These are phyloP conservation scores for Chiua sp. DNA, from an alignment of 1,284 basidiomycete species.

Conservation along the genomic window DNA sequence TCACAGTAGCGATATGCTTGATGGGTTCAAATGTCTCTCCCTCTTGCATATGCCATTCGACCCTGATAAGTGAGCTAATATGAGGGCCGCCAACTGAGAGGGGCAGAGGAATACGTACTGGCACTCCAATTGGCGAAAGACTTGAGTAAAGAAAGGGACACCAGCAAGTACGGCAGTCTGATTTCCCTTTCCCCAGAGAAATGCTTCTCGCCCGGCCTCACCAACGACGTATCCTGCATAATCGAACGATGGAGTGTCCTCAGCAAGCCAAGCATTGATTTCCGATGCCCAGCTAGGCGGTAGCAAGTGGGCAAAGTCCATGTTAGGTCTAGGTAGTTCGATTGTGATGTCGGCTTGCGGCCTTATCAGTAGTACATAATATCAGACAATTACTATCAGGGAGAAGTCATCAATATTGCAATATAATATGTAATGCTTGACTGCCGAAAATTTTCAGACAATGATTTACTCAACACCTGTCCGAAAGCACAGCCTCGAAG, in stretches of 20 bases:
- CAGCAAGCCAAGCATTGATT: constrained; percentile 85
- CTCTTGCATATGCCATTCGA: constrained; percentile 93
- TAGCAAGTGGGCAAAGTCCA: constrained; percentile 73
- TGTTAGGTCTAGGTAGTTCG: no score
- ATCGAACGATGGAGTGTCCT: constrained; percentile 97
- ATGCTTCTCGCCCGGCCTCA: constrained; percentile 86
- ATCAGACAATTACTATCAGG: background rate
- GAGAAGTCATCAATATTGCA: no score
- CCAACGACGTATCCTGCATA: constrained; percentile 98
- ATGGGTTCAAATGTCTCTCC: constrained; percentile 81
- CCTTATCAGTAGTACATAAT: no score
- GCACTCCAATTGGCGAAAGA: constrained; percentile 92
- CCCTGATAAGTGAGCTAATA: constrained; percentile 50
- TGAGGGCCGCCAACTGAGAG: background rate
- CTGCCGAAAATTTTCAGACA: background rate
- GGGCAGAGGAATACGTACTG: constrained; percentile 57
- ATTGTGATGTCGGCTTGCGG: no score
- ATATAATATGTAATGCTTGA: no score
- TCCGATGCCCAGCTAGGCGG: constrained; percentile 92
- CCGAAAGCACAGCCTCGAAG: background rate
- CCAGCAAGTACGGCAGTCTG: constrained; percentile 87
- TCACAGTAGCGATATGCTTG: constrained; percentile 92
- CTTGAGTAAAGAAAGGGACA: constrained; percentile 94
- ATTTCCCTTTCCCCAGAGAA: constrained; percentile 87
- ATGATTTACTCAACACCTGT: background rate